Conservation (phyloP, 1,284 basidiomycete species). For the Trichosporon sp. region DNA sequence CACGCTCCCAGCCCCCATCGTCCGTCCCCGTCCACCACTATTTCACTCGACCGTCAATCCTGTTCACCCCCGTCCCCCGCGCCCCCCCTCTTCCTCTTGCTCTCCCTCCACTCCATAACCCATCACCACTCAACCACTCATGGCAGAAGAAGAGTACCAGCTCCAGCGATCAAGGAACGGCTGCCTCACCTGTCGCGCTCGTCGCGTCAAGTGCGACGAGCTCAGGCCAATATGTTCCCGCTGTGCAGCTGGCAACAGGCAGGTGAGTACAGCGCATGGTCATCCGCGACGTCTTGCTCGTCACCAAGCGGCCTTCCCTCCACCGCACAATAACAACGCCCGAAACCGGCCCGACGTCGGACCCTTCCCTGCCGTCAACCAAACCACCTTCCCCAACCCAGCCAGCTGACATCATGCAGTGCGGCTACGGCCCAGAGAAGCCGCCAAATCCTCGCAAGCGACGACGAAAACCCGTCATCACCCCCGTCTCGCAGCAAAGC, state of each 20-base stretch:
- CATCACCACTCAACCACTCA: neutral
- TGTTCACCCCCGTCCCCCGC: neutral
- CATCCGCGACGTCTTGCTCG: neutral
- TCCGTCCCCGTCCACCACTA: neutral
- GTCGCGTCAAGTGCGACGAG: conserved; percentile 45
- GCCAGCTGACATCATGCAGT: conserved; percentile 10
- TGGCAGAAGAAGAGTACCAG: conserved; percentile 15
- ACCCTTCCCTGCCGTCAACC: neutral
- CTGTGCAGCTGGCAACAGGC: conserved; percentile 25
- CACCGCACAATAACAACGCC: neutral
- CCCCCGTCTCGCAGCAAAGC: neutral
- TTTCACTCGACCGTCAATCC: neutral
- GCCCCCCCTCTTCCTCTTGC: neutral
- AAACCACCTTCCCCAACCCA: neutral
- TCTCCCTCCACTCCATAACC: neutral
- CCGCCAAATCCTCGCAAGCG: conserved; percentile 20
- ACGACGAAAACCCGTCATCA: neutral
- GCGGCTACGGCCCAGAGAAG: conserved; percentile 21
- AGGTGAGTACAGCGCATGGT: conserved; percentile 20
- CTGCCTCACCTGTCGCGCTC: conserved; percentile 39
- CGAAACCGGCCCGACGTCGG: neutral
- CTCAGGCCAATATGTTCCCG: conserved; percentile 27
- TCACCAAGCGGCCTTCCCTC: neutral
- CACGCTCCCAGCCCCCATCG: neutral
- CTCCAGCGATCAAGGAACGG: conserved; percentile 28